Evolutionary conservation across 2,329 filamentous ascomycete genomes (phyloP), one percentile per base, ranked within the genome.

Genomic region (Cercospora nicotianae): DNA sequence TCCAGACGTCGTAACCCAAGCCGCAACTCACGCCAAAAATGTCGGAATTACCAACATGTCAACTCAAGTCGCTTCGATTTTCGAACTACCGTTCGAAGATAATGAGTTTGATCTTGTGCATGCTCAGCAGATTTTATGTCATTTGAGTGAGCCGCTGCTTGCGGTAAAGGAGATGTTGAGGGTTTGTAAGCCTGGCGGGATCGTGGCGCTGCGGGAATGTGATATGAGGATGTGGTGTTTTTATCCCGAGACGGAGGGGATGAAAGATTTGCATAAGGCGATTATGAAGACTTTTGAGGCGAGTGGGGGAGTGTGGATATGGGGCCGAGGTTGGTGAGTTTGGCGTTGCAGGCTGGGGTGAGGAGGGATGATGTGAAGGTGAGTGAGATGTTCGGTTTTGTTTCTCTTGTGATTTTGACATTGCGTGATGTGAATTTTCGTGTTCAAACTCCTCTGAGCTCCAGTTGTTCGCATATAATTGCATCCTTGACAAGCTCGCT

Each of bases 31-130:
- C 67, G 80, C 81, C 12, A 67, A 75, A 20, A 72, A 75, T 20
- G 73, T 75, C 20, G 79, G 80, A 39, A 70, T 80, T 1, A 76
- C 69, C 20, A 83, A 82, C 61, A 76, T 83, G 63, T 76, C 73
- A 1, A 82, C 82, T 64, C 75, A 79, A 67, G 69, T 72, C 12
- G 80, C 74, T 8, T 75, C 73, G 48, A 75, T 78, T 20, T 77
- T 79, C 70, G 68, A 74, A 20, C 72, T 80, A 0, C 77, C 79
- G 0, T 83, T 80, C 55, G 69, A 78, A 2, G 83, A 87, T 65
- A 79, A 30, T 75, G 79, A 30, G 2, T 89, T 89, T 69, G 87
- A 90, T 71, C 75, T 89, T n/a, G 86, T 89, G 6, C 84, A 85
- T 72, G 83, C 82, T 26, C 85, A 87, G 72, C 86, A 89, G 73